These are phyloP conservation scores for Colletotrichum tamarilloi DNA, from an alignment of 2,329 filamentous ascomycete species.

Conservation along the genomic window DNA sequence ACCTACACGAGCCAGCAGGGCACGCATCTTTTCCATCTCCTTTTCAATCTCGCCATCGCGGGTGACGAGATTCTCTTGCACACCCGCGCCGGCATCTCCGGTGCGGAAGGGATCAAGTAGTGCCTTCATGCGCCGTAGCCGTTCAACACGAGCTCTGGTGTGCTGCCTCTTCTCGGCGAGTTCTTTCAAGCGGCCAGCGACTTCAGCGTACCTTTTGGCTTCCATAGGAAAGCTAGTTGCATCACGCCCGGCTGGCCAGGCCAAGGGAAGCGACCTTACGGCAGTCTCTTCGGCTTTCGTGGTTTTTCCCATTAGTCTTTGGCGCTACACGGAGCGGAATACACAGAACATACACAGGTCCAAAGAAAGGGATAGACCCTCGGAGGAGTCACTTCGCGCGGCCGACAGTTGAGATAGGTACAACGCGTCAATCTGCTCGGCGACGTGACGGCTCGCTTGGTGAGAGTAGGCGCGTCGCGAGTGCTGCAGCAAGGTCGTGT, in stretches of 20 bases:
- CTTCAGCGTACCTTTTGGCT: conserved; percentile 62
- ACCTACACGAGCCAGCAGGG: conserved; percentile 70
- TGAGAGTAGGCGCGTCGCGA: conserved; percentile 73
- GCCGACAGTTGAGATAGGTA: conserved; percentile 61
- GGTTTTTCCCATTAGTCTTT: background rate
- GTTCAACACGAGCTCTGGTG: conserved; percentile 54
- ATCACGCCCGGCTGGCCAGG: conserved; percentile 58
- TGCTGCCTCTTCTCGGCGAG: conserved; percentile 59
- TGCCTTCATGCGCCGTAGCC: conserved; percentile 59
- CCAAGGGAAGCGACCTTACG: conserved; percentile 58
- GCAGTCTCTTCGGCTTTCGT: conserved; percentile 52
- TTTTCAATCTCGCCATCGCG: conserved; percentile 72
- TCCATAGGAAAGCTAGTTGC: conserved; percentile 53
- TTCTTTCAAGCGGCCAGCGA: conserved; percentile 59
- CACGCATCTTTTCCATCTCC: conserved; percentile 74
- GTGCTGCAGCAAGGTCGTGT: conserved; percentile 73
- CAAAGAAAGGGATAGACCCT: conserved; percentile 51
- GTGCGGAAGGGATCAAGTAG: conserved; percentile 61
- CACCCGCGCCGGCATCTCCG: conserved; percentile 46
- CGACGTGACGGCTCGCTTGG: conserved; percentile 76
- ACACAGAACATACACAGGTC: conserved; percentile 54
- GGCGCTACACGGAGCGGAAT: background rate
- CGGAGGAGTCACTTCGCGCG: conserved; percentile 48
- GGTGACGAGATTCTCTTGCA: conserved; percentile 76
- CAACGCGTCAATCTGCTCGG: conserved; percentile 76